phyloP scores from a whole-genome alignment of 768 basidiomycete genomes.

The Kwoniella sp. region DNA sequence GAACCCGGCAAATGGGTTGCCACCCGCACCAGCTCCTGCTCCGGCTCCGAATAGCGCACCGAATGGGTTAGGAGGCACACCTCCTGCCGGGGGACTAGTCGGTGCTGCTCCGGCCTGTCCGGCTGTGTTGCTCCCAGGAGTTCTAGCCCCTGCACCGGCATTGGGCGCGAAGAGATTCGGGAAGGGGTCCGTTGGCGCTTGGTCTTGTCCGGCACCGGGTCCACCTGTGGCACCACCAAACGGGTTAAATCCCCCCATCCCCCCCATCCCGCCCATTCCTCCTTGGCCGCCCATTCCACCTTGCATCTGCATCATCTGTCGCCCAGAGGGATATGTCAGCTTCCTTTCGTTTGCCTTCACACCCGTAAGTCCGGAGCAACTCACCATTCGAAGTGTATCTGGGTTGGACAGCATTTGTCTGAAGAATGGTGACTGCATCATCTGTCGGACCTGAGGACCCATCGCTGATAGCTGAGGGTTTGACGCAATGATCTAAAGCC shows the following conservation, averaged over 20 bases:
- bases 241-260: constrained; percentile 15
- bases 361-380: neutral
- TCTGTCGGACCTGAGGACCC: constrained; percentile 72
- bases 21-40: constrained; percentile 26
- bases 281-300: constrained; percentile 30
- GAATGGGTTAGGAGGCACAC: constrained; percentile 20
- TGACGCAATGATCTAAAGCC: constrained; percentile 59
- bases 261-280: constrained; percentile 23
- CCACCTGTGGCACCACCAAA: constrained; percentile 8
- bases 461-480: constrained; percentile 72
- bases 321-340: constrained; percentile 4
- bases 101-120: constrained; percentile 3
- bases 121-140: constrained; percentile 2
- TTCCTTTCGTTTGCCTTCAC: no score
- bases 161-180: constrained; percentile 41
- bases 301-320: constrained; percentile 48
- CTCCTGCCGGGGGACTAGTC: neutral
- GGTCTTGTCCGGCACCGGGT: constrained; percentile 5
- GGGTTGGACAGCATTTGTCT: constrained; percentile 60
- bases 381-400: constrained; percentile 36
- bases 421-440: constrained; percentile 66
- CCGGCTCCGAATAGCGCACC: constrained; percentile 22
- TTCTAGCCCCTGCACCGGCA: constrained; percentile 5
- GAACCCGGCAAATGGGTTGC: constrained; percentile 30
- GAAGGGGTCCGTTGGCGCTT: constrained; percentile 28